Evolutionary conservation across 1,284 basidiomycete genomes (phyloP).

Genomic region (Naganishia albida): DNA sequence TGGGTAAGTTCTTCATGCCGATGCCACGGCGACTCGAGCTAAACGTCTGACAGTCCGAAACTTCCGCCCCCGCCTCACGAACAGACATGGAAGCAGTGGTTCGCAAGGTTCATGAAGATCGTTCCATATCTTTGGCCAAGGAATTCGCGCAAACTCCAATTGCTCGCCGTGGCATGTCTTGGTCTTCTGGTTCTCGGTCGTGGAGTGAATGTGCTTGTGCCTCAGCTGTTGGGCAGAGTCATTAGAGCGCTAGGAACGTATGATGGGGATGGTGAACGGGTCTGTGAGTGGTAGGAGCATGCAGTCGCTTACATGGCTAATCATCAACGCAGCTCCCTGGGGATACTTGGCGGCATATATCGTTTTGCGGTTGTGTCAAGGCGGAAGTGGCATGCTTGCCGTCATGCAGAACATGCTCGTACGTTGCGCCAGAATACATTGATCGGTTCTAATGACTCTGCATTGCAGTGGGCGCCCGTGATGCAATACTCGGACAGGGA

Average conservation of each 20-base stretch:
- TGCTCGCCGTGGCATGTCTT: conserved; percentile 29
- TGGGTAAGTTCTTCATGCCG: conserved; percentile 1
- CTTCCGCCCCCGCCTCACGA: conserved; percentile 32
- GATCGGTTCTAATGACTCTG: too few species aligned
- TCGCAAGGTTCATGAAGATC: conserved; percentile 29
- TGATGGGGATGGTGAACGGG: conserved; percentile 6
- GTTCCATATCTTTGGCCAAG: conserved; percentile 32
- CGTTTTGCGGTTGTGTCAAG: conserved; percentile 52
- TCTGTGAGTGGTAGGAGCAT: conserved; percentile 26
- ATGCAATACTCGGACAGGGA: conserved; percentile 64
- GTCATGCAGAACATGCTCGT: conserved; percentile 43
- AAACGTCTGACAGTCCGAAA: neutral
- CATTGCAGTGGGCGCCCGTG: conserved; percentile 66
- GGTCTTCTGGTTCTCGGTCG: conserved; percentile 50
- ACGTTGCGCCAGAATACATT: neutral
- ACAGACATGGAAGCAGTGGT: conserved; percentile 33
- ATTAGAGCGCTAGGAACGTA: conserved; percentile 55
- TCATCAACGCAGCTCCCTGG: conserved; percentile 43
- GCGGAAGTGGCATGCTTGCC: conserved; percentile 51
- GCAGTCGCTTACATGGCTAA: neutral
- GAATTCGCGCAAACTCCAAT: conserved; percentile 31
- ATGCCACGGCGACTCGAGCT: neutral
- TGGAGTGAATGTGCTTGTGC: conserved; percentile 69
- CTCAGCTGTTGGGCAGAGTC: conserved; percentile 69
- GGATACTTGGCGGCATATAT: conserved; percentile 46